phyloP scores from a whole-genome alignment of 805 yeast species.

The Lipomyces mesembrius region DNA sequence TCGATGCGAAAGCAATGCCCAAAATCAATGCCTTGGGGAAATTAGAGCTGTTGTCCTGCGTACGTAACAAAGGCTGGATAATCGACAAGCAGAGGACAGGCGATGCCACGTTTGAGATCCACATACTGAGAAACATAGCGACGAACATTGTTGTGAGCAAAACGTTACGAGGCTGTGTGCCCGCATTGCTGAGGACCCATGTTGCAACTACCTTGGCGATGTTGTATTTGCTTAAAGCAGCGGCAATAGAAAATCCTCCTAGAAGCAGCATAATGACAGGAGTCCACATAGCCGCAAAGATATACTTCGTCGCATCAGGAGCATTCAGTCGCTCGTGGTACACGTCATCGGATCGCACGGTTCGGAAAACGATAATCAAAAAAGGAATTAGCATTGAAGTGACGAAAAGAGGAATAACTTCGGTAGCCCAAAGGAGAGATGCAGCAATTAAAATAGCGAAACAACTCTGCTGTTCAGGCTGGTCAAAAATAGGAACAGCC shows the following conservation, averaged over 20 bases:
- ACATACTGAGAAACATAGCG: conserved; percentile 85
- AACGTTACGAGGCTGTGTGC: conserved; percentile 80
- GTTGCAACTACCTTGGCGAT: conserved; percentile 87
- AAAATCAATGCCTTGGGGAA: conserved; percentile 83
- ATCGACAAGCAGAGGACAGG: conserved; percentile 92
- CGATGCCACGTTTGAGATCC: conserved; percentile 97
- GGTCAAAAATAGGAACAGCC: conserved; percentile 49
- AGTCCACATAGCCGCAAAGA: conserved; percentile 91
- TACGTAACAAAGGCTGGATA: conserved; percentile 85
- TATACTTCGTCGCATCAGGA: conserved; percentile 73
- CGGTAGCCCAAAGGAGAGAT: conserved; percentile 94
- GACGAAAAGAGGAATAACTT: conserved; percentile 82
- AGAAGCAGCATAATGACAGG: conserved; percentile 86
- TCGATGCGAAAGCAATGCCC: conserved; percentile 91
- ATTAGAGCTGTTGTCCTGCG: conserved; percentile 75
- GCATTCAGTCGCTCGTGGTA: conserved; percentile 60
- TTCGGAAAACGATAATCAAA: conserved; percentile 72
- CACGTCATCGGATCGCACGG: conserved; percentile 59
- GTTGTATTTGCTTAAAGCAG: conserved; percentile 88
- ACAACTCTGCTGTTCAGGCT: conserved; percentile 76
- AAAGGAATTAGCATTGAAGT: conserved; percentile 86
- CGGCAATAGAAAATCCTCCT: conserved; percentile 95
- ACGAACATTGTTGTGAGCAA: conserved; percentile 82
- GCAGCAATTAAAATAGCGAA: conserved; percentile 81
- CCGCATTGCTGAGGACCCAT: conserved; percentile 77